Percentiles rank a stretch among this genome's conserved stretches.
phyloP scores from a whole-genome alignment of 1,139 yeast genomes.

The Scheffersomyces titani region DNA sequence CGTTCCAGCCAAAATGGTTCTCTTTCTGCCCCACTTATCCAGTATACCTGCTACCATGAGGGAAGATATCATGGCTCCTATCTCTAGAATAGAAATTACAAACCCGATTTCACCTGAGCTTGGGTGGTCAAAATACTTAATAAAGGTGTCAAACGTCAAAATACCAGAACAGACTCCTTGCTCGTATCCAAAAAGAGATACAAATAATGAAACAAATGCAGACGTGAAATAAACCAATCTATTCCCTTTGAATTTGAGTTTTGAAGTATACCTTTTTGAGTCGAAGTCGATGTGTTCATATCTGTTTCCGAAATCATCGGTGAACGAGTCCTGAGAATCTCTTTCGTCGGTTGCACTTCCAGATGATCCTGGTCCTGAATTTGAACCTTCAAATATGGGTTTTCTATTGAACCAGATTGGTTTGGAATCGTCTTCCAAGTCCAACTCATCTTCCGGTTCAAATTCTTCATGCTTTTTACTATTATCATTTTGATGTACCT shows the following conservation, averaged over 20 bases:
- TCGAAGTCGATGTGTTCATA: slow-evolving; percentile 43
- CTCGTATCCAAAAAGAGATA: slow-evolving; percentile 84
- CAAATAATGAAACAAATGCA: slow-evolving; percentile 80
- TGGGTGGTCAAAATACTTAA: slow-evolving; percentile 47
- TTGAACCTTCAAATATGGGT: neutral
- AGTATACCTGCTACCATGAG: slow-evolving; percentile 48
- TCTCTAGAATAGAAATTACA: slow-evolving; percentile 52
- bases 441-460: neutral
- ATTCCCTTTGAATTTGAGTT: slow-evolving; percentile 40
- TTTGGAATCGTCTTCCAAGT: neutral
- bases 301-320: slow-evolving; percentile 37
- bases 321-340: neutral
- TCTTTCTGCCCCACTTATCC: slow-evolving; percentile 49
- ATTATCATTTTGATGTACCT: neutral
- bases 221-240: slow-evolving; percentile 70
- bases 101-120: slow-evolving; percentile 49
- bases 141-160: slow-evolving; percentile 49
- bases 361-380: neutral
- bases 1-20: slow-evolving; percentile 52
- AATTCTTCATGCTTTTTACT: neutral
- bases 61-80: slow-evolving; percentile 53
- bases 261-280: slow-evolving; percentile 33
- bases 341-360: neutral
- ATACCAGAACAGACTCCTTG: slow-evolving; percentile 92
- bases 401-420: neutral